Percentiles rank a stretch among this genome's conserved stretches.
phyloP scores from a whole-genome alignment of 2,329 filamentous ascomycete genomes.

The Ascochyta fabae region DNA sequence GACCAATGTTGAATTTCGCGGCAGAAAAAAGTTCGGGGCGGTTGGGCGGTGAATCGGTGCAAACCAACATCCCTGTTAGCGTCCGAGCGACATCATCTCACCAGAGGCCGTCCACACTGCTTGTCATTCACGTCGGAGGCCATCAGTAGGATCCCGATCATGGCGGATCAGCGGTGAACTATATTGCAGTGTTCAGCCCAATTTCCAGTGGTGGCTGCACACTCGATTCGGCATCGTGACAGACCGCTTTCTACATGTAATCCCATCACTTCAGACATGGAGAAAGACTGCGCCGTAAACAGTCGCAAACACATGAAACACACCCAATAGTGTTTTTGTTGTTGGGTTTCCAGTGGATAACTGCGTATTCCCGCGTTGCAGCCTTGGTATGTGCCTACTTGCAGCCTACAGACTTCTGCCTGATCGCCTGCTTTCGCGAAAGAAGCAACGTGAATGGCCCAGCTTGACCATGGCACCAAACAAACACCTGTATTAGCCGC shows the following conservation, averaged over 20 bases:
- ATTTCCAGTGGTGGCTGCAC: too few species aligned
- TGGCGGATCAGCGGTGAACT: neutral
- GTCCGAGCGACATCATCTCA: neutral
- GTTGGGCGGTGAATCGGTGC: conserved; percentile 7
- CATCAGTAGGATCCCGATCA: neutral
- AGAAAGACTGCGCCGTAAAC: neutral
- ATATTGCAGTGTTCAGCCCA: neutral
- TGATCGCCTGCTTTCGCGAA: neutral
- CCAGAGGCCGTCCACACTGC: neutral
- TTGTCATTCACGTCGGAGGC: neutral
- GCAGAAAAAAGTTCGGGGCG: conserved; percentile 31
- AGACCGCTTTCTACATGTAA: neutral
- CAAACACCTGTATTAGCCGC: too few species aligned
- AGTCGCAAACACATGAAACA: neutral
- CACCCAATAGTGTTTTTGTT: neutral
- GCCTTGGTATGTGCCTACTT: neutral
- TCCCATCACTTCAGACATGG: neutral
- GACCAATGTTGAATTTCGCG: conserved; percentile 10
- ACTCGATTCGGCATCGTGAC: too few species aligned
- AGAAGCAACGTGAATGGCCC: neutral
- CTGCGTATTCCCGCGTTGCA: neutral
- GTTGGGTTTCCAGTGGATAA: neutral
- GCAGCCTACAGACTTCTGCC: conserved; percentile 18
- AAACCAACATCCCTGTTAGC: neutral
- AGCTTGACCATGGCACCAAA: neutral